Evolutionary conservation across 164 flowering plant species (phyloP), one percentile per base, ranked within the genome.

Genomic region (Liquidambar formosana): DNA sequence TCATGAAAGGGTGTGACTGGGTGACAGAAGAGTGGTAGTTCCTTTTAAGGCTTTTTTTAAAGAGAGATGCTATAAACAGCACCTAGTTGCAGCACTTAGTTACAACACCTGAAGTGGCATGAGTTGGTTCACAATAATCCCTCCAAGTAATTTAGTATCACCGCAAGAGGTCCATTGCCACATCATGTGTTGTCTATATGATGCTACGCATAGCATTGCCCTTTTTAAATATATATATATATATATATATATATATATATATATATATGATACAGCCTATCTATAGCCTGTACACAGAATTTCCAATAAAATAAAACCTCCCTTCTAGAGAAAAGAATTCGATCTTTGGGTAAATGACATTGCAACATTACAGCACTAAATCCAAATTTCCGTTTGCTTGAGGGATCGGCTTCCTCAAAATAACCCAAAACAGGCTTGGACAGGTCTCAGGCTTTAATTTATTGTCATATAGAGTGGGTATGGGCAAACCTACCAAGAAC

Each of bases 401-500:
- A 53, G 19, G 25, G 13, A 53, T n/a, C 26, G 6, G 10, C 11
- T 8, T 53, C 11, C 13, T 53, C 23, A 22, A 53, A 19, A 19
- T 53, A 19, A 4, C 57, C n/a, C 57, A 53, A 19, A 0, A 53
- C 26, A 22, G 23, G 57, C 57, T 19, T 53, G 23, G 57, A 1
- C 56, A 52, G 56, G 56, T 19, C 56, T 52, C 41, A 33, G 41
- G 41, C 38, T 57, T 16, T 57, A 57, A 11, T 26, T 14, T 13
- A 18, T 25, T 13, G 16, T 46, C 13, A 15, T 12, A 14, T 57
- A 16, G 38, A 8, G 54, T 13, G 52, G 11, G 49, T 63, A 63
- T 63, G 66, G 66, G 53, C 28, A 13, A 45, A 25, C 54, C 66
- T 63, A 38, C 66, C 41, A 25, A 25, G n/a, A 25, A 15, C 54